Conservation (phyloP, 2,329 filamentous ascomycete genomes). For the Pseudocercospora vitis region DNA sequence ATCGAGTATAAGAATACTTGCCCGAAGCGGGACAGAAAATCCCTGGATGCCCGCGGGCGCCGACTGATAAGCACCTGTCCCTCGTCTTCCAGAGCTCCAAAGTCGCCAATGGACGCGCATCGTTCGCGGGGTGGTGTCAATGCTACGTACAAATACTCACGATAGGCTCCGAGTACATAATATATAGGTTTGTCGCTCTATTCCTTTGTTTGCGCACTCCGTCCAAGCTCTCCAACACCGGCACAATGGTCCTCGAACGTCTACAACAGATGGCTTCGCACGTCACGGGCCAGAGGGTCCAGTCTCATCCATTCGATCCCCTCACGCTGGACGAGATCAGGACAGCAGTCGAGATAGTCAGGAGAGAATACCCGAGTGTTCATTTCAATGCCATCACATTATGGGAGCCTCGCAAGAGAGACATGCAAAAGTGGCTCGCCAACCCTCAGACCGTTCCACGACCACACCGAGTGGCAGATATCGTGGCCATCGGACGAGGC, state of each 20-base stretch:
- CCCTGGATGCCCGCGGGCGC: constrained; percentile 2
- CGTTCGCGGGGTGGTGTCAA: constrained; percentile 5
- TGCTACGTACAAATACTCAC: background rate
- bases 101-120: constrained; percentile 5
- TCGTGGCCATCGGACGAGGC: constrained; percentile 76
- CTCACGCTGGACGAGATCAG: constrained; percentile 73
- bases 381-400: constrained; percentile 86
- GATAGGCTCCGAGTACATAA: constrained; percentile 1
- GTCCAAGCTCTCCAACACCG: too few species aligned
- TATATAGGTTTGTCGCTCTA: constrained; percentile 3
- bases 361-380: constrained; percentile 67
- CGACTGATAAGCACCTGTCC: background rate
- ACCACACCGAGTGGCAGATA: constrained; percentile 73
- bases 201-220: background rate
- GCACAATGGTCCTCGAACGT: constrained; percentile 36
- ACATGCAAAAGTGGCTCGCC: constrained; percentile 78
- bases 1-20: constrained; percentile 8
- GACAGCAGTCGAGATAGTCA: constrained; percentile 65
- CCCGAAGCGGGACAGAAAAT: constrained; percentile 1
- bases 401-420: constrained; percentile 79
- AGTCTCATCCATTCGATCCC: constrained; percentile 75
- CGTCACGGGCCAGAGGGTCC: constrained; percentile 55
- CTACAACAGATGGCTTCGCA: constrained; percentile 55
- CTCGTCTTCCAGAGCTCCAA: background rate
- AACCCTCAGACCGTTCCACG: constrained; percentile 60